phyloP scores from a whole-genome alignment of 78 protist species.

The Guillardia theta region DNA sequence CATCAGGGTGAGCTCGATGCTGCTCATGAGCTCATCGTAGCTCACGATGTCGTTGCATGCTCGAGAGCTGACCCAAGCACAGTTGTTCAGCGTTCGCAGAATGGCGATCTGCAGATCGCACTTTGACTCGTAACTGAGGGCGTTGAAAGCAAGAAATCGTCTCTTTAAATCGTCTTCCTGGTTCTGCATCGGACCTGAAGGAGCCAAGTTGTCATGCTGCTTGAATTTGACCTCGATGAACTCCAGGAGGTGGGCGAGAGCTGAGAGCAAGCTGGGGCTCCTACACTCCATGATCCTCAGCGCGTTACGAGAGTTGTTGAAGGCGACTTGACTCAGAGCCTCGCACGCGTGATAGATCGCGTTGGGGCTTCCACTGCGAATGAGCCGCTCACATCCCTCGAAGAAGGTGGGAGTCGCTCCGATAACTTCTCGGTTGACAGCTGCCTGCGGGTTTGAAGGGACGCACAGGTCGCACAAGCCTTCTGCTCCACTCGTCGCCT shows the following conservation, averaged over 20 bases:
- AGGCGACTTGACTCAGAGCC: neutral
- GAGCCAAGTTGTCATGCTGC: too few relatives aligned
- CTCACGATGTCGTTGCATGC: neutral
- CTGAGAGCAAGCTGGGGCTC: neutral
- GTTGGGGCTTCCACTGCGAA: neutral
- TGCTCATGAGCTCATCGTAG: neutral
- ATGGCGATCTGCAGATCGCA: neutral
- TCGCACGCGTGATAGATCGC: constrained; percentile 6
- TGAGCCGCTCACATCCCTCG: neutral
- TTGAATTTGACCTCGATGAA: too few relatives aligned
- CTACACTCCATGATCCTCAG: neutral
- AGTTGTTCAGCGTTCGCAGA: neutral
- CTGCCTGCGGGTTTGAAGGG: neutral
- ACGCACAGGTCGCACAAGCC: neutral
- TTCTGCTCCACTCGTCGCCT: neutral
- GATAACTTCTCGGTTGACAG: neutral
- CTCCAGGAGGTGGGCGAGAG: neutral
- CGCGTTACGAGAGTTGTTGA: neutral
- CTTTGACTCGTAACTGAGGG: neutral
- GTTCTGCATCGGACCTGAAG: too few relatives aligned
- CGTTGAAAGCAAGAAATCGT: neutral
- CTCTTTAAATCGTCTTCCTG: too few relatives aligned
- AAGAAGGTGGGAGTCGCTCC: neutral
- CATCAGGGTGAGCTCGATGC: too few relatives aligned
- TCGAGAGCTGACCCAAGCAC: neutral